Evolutionary conservation across 768 basidiomycete species (phyloP).

Genomic region (Kwoniella sp.): DNA sequence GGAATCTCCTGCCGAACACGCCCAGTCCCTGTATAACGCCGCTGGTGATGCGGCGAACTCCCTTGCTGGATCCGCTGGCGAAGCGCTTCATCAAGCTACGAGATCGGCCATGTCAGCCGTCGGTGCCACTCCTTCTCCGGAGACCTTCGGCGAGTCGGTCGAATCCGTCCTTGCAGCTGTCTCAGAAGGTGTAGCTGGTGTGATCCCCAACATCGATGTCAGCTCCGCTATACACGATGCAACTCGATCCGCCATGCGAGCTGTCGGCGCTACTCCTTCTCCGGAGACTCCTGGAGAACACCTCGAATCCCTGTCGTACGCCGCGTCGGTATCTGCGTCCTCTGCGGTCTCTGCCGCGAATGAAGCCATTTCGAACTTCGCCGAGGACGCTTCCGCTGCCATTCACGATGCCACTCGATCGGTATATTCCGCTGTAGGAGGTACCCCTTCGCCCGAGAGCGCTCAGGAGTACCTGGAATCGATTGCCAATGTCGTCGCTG

Average conservation of each 20-base stretch:
- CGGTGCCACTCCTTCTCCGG: constrained; percentile 44
- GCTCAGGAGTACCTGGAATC: constrained; percentile 40
- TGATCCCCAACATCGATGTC: constrained; percentile 12
- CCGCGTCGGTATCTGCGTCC: constrained; percentile 25
- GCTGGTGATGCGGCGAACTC: constrained; percentile 13
- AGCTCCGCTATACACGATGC: constrained; percentile 33
- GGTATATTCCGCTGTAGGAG: constrained; percentile 36
- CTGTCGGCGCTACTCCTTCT: constrained; percentile 41
- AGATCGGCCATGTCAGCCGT: constrained; percentile 42
- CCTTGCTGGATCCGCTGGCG: constrained; percentile 19
- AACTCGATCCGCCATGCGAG: constrained; percentile 33
- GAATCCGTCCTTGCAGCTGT: constrained; percentile 28
- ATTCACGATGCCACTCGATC: constrained; percentile 45
- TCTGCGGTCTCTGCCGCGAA: constrained; percentile 29
- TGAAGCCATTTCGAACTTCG: constrained; percentile 30
- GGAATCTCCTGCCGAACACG: constrained; percentile 32
- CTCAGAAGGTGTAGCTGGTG: constrained; percentile 4
- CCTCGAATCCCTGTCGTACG: constrained; percentile 27
- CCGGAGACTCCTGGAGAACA: constrained; percentile 41
- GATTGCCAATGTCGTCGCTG: constrained; percentile 20
- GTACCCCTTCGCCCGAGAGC: constrained; percentile 41
- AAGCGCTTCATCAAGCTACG: constrained; percentile 28
- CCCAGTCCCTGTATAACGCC: constrained; percentile 13
- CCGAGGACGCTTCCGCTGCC: constrained; percentile 25
- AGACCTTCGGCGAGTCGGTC: constrained; percentile 36